phyloP scores from a whole-genome alignment of 345 rosid species.

The Ricinus communis region DNA sequence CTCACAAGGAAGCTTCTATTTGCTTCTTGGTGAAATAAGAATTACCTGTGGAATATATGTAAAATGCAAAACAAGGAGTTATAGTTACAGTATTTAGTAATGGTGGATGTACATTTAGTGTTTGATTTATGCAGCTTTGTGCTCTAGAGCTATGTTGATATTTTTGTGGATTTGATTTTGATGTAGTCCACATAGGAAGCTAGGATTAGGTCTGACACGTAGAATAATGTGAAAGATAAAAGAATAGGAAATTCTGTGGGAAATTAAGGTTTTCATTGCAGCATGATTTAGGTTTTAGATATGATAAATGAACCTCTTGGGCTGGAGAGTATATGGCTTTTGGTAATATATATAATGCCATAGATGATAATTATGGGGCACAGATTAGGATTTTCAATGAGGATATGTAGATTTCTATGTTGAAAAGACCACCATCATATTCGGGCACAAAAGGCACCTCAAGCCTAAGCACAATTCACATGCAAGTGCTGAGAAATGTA shows the following conservation, averaged over 20 bases:
- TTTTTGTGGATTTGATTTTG: not conserved
- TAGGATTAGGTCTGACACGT: not conserved
- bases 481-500: not conserved
- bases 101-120: no score
- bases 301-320: no score
- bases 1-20: no score
- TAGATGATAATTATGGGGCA: not conserved
- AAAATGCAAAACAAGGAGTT: no score
- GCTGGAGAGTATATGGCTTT: not conserved
- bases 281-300: not conserved
- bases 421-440: not conserved
- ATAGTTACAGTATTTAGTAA: no score
- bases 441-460: not conserved
- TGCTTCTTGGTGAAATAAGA: no score
- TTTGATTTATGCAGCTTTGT: not conserved
- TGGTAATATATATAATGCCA: not conserved
- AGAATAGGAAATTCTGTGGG: not conserved
- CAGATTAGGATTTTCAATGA: not conserved
- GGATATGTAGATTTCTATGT: not conserved
- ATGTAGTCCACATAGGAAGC: not conserved
- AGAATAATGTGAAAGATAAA: not conserved
- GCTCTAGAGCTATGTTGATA: no score
- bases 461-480: not conserved
- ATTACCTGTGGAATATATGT: no score
- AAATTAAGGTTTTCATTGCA: not conserved